Percentiles rank a stretch among this genome's conserved stretches.
Conservation (phyloP, 2,329 filamentous ascomycete species). For the Penicillium sp. region DNA sequence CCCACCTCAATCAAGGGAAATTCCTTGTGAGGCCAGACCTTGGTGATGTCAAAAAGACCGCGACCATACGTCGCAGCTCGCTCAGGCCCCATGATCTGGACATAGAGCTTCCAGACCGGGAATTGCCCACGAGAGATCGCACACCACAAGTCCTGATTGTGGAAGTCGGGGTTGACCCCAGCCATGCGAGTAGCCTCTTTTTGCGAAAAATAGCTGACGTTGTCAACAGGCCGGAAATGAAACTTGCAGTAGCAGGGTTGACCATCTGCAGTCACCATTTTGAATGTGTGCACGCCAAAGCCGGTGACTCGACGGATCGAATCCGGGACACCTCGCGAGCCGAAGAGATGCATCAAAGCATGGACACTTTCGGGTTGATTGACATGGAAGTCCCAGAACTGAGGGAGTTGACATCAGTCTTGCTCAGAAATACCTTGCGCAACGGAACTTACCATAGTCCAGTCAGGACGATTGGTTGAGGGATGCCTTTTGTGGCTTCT, state of each 20-base stretch:
- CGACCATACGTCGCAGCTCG: constrained; percentile 52
- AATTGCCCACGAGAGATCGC: constrained; percentile 60
- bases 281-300: constrained; percentile 43
- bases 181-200: constrained; percentile 56
- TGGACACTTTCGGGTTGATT: constrained; percentile 62
- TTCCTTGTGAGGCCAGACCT: constrained; percentile 56
- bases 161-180: constrained; percentile 59
- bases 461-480: constrained; percentile 64
- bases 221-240: constrained; percentile 61
- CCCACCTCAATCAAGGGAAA: constrained; percentile 55
- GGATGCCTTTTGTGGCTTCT: constrained; percentile 69
- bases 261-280: constrained; percentile 43
- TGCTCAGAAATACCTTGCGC: not conserved
- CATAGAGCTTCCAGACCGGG: constrained; percentile 58
- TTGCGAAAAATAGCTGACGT: constrained; percentile 56
- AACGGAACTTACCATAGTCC: constrained; percentile 51
- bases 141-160: constrained; percentile 63
- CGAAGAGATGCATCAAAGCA: constrained; percentile 63
- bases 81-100: constrained; percentile 58
- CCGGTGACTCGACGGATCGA: constrained; percentile 56
- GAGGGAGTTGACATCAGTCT: not conserved
- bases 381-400: constrained; percentile 63
- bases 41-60: constrained; percentile 61
- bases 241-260: constrained; percentile 62
- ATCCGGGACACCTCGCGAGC: constrained; percentile 57